phyloP scores from a whole-genome alignment of 2,329 filamentous ascomycete genomes.

The Ophioceras dolichostomum region DNA sequence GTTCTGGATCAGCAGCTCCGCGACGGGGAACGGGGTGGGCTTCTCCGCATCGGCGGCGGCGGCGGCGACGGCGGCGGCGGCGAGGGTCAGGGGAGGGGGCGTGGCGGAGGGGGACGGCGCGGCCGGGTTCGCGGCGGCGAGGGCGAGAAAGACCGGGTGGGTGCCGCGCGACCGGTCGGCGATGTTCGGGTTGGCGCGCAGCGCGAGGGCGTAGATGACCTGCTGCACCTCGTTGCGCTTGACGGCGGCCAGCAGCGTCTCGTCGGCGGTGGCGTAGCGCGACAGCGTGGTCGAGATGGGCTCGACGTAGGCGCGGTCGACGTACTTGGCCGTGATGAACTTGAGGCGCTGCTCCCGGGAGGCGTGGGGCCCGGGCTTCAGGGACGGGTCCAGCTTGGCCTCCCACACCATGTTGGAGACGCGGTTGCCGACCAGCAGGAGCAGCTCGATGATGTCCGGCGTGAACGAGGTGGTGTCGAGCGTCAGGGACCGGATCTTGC shows the following conservation, averaged over 20 bases:
- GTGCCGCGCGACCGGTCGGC: constrained; percentile 78
- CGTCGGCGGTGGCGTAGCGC: constrained; percentile 71
- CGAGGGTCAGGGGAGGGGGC: constrained; percentile 16
- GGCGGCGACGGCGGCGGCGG: constrained; percentile 7
- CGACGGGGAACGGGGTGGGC: constrained; percentile 67
- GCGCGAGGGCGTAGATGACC: constrained; percentile 79
- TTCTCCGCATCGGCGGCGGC: constrained; percentile 31
- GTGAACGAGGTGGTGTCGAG: constrained; percentile 95
- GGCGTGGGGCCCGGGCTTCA: constrained; percentile 66
- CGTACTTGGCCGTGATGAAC: constrained; percentile 94
- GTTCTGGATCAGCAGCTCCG: constrained; percentile 86
- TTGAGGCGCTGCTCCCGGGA: constrained; percentile 82
- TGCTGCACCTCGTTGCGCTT: constrained; percentile 95
- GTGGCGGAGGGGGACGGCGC: constrained; percentile 45
- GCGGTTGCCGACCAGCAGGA: constrained; percentile 83
- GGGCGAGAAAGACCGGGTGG: constrained; percentile 78
- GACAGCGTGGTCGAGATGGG: constrained; percentile 65
- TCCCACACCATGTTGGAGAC: constrained; percentile 98
- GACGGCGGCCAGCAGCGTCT: constrained; percentile 84
- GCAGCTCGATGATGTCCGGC: constrained; percentile 87
- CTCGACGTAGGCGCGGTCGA: constrained; percentile 70
- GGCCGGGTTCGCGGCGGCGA: constrained; percentile 86
- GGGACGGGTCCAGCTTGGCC: constrained; percentile 7
- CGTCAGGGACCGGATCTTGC: constrained; percentile 89
- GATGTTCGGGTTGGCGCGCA: constrained; percentile 78